Conservation (phyloP, 371 early-diverging fungal genomes). For the Apophysomyces variabilis region DNA sequence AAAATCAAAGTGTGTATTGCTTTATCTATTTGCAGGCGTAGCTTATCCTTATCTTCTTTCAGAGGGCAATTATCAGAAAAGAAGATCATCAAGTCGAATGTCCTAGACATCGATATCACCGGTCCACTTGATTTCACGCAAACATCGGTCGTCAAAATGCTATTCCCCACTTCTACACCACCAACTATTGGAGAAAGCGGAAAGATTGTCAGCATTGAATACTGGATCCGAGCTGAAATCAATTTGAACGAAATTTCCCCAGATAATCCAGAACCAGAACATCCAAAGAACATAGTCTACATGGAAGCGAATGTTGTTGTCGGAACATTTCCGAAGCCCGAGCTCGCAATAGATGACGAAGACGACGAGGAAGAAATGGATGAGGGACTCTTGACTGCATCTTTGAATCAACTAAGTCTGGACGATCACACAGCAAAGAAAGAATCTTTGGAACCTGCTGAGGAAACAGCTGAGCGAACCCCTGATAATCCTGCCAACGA, state of each 20-base stretch:
- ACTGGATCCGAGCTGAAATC: slow-evolving; percentile 34
- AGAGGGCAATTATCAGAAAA: slow-evolving; percentile 11
- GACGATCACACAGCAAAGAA: not conserved
- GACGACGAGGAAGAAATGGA: slow-evolving; percentile 28
- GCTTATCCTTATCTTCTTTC: not conserved
- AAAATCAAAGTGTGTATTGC: slow-evolving; percentile 19
- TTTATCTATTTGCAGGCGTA: not conserved
- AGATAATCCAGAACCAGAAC: slow-evolving; percentile 16
- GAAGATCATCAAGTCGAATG: slow-evolving; percentile 8
- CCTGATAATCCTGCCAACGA: not conserved
- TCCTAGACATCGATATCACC: slow-evolving; percentile 29
- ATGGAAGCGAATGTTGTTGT: slow-evolving; percentile 40
- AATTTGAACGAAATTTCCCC: slow-evolving; percentile 37
- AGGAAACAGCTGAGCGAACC: not conserved
- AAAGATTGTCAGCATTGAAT: slow-evolving; percentile 41
- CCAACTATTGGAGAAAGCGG: slow-evolving; percentile 34
- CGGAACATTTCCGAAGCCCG: slow-evolving; percentile 44
- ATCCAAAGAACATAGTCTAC: slow-evolving; percentile 22
- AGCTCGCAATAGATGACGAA: slow-evolving; percentile 43
- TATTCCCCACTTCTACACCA: slow-evolving; percentile 37
- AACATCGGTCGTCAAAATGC: slow-evolving; percentile 25
- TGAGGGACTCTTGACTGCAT: not conserved
- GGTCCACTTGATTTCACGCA: slow-evolving; percentile 25
- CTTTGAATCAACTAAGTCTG: not conserved
- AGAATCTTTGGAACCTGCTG: not conserved